Evolutionary conservation across 345 rosid genomes (phyloP).

Genomic region (Dipteronia sinensis): DNA sequence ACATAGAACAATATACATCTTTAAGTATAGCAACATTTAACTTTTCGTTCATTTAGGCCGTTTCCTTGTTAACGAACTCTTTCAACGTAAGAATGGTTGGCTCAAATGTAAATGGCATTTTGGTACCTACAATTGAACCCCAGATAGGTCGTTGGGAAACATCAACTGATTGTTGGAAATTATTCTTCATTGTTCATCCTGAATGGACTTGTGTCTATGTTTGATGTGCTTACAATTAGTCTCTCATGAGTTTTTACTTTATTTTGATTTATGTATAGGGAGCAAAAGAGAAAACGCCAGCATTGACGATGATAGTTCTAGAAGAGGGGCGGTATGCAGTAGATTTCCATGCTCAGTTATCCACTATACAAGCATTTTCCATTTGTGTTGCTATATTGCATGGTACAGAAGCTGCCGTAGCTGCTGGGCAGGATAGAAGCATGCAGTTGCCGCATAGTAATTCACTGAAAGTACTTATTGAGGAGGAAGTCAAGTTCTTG

Average conservation of each 20-base stretch:
- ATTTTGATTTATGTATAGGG: conserved; percentile 49
- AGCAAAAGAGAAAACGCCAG: conserved; percentile 66
- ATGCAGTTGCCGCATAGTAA: conserved; percentile 42
- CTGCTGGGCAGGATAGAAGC: conserved; percentile 31
- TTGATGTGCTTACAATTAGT: background rate
- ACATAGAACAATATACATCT: background rate
- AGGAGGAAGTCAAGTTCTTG: conserved; percentile 71
- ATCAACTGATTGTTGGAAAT: background rate
- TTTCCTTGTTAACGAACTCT: too few species aligned
- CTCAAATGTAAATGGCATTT: background rate
- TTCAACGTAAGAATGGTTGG: too few species aligned
- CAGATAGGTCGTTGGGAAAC: conserved; percentile 3
- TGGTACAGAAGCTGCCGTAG: conserved; percentile 38
- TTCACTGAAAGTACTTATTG: conserved; percentile 66
- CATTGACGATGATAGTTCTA: conserved; percentile 54
- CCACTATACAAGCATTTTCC: conserved; percentile 90
- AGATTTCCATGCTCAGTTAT: conserved; percentile 84
- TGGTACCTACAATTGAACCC: background rate
- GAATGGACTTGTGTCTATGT: background rate
- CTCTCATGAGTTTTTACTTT: conserved; percentile 11
- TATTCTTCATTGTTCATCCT: background rate
- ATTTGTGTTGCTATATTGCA: conserved; percentile 80
- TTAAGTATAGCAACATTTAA: too few species aligned
- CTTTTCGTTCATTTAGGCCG: too few species aligned
- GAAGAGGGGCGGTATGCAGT: conserved; percentile 76